Percentiles rank a stretch among this genome's conserved stretches.
Evolutionary conservation across 257 asterid genomes (phyloP).

Genomic region (Cordia subcordata): DNA sequence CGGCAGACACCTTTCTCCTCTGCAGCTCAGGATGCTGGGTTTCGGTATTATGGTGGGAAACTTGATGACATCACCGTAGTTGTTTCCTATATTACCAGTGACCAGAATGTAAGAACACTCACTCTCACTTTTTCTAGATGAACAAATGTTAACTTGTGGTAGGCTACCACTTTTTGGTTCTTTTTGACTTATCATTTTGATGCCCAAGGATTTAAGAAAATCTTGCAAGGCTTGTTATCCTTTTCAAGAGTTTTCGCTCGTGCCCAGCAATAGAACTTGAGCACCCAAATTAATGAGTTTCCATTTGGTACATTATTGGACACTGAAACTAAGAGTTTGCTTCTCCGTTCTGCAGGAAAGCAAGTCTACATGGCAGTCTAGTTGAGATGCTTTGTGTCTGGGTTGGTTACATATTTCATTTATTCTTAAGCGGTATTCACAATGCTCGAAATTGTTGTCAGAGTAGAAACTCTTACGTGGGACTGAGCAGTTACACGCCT

Average conservation of each 20-base stretch:
- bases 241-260: too few species aligned
- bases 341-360: slow-evolving; percentile 26
- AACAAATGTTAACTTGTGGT: too few species aligned
- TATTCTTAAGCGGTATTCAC: neutral
- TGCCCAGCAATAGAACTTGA: too few species aligned
- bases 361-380: slow-evolving; percentile 20
- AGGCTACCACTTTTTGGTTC: too few species aligned
- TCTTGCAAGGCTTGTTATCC: too few species aligned
- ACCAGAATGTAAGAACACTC: slow-evolving; percentile 46
- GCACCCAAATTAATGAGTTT: neutral
- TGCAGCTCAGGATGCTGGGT: slow-evolving; percentile 97
- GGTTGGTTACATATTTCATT: neutral
- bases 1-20: slow-evolving; percentile 93
- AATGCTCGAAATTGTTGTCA: neutral
- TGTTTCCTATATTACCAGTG: slow-evolving; percentile 69
- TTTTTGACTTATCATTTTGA: too few species aligned
- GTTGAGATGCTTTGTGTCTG: slow-evolving; percentile 4
- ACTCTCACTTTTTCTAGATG: slow-evolving; percentile 10
- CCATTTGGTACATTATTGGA: neutral
- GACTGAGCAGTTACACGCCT: neutral
- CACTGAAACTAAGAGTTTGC: neutral
- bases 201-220: too few species aligned
- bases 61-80: slow-evolving; percentile 92
- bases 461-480: too few species aligned
- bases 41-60: slow-evolving; percentile 89